Evolutionary conservation across 2,329 filamentous ascomycete genomes (phyloP).

Genomic region (Coniochaeta hoffmannii): DNA sequence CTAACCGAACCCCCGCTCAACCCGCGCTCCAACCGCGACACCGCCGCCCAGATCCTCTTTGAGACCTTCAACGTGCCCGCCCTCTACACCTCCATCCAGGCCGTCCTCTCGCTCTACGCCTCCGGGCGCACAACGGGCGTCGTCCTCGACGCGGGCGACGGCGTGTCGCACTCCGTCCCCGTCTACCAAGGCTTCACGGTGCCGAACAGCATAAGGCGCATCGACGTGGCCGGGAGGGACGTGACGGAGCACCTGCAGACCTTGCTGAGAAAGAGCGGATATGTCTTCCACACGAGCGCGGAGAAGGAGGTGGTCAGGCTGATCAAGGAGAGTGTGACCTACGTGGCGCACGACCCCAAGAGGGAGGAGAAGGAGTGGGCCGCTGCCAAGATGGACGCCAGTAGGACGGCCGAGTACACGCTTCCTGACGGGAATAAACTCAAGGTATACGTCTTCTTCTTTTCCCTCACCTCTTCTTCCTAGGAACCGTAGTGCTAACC

Average conservation of each 20-base stretch:
- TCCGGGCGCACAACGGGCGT: conserved; percentile 94
- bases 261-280: conserved; percentile 82
- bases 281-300: conserved; percentile 93
- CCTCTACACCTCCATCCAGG: conserved; percentile 93
- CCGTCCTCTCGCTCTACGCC: conserved; percentile 90
- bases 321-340: conserved; percentile 93
- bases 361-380: conserved; percentile 97
- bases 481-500: conserved; percentile 5
- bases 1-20: conserved; percentile 95
- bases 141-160: conserved; percentile 90
- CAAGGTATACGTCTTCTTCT: conserved; percentile 50
- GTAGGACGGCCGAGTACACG: conserved; percentile 78
- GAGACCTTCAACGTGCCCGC: conserved; percentile 98
- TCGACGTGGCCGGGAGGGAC: conserved; percentile 92
- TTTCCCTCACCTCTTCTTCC: not conserved
- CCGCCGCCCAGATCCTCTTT: conserved; percentile 93
- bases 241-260: conserved; percentile 94
- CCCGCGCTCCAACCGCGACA: conserved; percentile 90
- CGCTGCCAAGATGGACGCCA: conserved; percentile 66
- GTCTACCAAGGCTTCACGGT: conserved; percentile 98
- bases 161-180: conserved; percentile 92
- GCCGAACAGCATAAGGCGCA: conserved; percentile 87
- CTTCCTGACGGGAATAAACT: conserved; percentile 91
- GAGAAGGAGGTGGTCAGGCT: conserved; percentile 98
- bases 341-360: conserved; percentile 82